Conservation (phyloP, 202 grass and related monocot genomes). For the Elaeis oleifera region DNA sequence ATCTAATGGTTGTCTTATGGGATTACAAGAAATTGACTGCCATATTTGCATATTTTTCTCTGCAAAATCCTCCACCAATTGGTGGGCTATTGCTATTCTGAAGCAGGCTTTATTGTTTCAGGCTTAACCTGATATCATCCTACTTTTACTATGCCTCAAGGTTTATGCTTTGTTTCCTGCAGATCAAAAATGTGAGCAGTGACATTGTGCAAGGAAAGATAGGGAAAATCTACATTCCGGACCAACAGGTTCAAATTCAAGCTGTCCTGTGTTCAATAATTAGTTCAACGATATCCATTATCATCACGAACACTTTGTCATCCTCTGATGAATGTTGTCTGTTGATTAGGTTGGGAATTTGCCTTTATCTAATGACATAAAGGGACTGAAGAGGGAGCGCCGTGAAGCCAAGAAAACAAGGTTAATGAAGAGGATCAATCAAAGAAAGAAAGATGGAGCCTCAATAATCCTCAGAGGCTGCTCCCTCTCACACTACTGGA, state of each 20-base stretch:
- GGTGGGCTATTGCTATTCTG: too few relatives aligned
- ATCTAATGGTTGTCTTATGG: too few relatives aligned
- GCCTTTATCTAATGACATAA: slow-evolving; percentile 48
- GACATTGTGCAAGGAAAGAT: slow-evolving; percentile 54
- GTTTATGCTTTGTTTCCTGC: slow-evolving; percentile 6
- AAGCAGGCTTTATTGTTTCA: neutral
- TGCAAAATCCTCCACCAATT: too few relatives aligned
- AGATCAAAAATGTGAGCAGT: slow-evolving; percentile 84
- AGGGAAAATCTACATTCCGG: slow-evolving; percentile 87
- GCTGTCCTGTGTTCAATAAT: neutral
- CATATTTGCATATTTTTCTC: too few relatives aligned
- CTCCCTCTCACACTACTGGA: neutral
- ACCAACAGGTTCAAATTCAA: slow-evolving; percentile 55
- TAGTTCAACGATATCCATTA: neutral
- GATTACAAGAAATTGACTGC: too few relatives aligned
- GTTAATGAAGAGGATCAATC: slow-evolving; percentile 12
- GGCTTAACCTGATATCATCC: neutral
- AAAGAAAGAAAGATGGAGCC: slow-evolving; percentile 70
- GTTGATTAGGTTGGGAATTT: slow-evolving; percentile 53
- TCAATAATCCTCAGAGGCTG: neutral
- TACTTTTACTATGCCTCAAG: neutral
- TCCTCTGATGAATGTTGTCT: slow-evolving; percentile 7
- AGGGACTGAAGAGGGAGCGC: slow-evolving; percentile 79
- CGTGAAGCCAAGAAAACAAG: slow-evolving; percentile 70
- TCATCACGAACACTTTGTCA: neutral